These are phyloP conservation scores for Boletellus deceptivus DNA, from an alignment of 1,284 basidiomycete genomes.

Conservation along the genomic window DNA sequence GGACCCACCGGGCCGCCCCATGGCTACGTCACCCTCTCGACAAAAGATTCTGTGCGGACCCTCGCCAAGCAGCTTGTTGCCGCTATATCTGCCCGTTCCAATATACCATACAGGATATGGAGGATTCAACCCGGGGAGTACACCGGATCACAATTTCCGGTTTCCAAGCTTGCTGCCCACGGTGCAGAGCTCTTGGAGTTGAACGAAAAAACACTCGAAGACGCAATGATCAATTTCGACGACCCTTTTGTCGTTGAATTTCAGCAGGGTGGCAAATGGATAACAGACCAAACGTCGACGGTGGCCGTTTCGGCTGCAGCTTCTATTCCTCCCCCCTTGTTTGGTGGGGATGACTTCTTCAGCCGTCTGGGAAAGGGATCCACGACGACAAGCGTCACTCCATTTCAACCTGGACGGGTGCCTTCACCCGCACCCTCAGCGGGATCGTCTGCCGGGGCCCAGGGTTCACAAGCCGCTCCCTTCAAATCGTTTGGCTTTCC, in stretches of 20 bases:
- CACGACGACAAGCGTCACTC: slow-evolving; percentile 25
- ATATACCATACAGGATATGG: slow-evolving; percentile 58
- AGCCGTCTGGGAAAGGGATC: slow-evolving; percentile 38
- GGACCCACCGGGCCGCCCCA: slow-evolving; percentile 27
- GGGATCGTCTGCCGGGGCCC: slow-evolving; percentile 25
- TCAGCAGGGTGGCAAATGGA: slow-evolving; percentile 51
- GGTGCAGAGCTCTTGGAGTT: slow-evolving; percentile 40
- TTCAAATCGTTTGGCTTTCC: slow-evolving; percentile 30
- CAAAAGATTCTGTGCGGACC: slow-evolving; percentile 45
- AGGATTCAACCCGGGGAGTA: slow-evolving; percentile 45
- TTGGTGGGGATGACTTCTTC: slow-evolving; percentile 61
- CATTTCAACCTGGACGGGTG: slow-evolving; percentile 28
- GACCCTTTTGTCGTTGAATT: slow-evolving; percentile 71
- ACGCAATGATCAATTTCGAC: slow-evolving; percentile 54
- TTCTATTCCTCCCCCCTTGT: slow-evolving; percentile 46
- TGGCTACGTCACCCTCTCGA: slow-evolving; percentile 46
- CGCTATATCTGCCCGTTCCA: slow-evolving; percentile 31
- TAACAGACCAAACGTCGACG: slow-evolving; percentile 33
- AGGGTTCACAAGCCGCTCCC: slow-evolving; percentile 26
- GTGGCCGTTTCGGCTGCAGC: slow-evolving; percentile 9
- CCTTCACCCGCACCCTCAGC: slow-evolving; percentile 25
- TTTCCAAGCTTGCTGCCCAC: slow-evolving; percentile 38
- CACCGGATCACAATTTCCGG: slow-evolving; percentile 38
- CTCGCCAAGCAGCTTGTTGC: slow-evolving; percentile 43
- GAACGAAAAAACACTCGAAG: slow-evolving; percentile 50